Conservation (phyloP, 306 rosid species). For the Begonia peltatifolia region DNA sequence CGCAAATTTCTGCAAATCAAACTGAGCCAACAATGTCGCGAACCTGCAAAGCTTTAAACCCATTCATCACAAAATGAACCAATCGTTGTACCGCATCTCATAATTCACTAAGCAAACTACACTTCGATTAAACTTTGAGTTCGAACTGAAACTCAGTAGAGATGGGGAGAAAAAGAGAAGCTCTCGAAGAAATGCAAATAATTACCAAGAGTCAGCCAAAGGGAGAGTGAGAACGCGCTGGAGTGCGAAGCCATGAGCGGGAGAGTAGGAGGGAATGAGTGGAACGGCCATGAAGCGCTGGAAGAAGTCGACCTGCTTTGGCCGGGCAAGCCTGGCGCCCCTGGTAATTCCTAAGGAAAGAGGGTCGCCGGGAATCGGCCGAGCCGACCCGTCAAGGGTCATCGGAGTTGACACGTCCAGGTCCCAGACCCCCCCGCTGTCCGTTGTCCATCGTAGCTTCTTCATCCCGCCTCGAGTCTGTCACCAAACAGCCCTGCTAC, state of each 20-base stretch:
- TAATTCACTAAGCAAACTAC: not conserved
- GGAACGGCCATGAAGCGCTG: constrained; percentile 65
- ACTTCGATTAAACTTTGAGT: not conserved
- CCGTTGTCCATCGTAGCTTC: constrained; percentile 90
- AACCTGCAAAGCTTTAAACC: constrained; percentile 47
- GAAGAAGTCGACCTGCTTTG: constrained; percentile 66
- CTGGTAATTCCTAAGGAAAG: constrained; percentile 63
- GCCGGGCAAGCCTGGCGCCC: constrained; percentile 57
- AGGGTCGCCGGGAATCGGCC: constrained; percentile 45
- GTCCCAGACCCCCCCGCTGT: constrained; percentile 65
- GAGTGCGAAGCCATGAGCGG: constrained; percentile 36
- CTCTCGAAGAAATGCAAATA: not conserved
- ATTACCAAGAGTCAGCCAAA: constrained; percentile 39
- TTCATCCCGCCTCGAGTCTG: constrained; percentile 19
- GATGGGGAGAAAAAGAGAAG: not conserved
- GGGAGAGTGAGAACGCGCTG: constrained; percentile 67
- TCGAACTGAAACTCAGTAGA: not conserved
- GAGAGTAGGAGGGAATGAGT: constrained; percentile 41
- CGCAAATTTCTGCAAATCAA: constrained; percentile 66
- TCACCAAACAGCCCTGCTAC: too few species aligned
- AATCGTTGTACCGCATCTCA: not conserved
- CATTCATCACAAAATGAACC: constrained; percentile 15
- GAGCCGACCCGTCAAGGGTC: constrained; percentile 52
- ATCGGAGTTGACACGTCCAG: constrained; percentile 63
- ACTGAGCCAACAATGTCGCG: constrained; percentile 56